Percentiles rank a stretch among this genome's conserved stretches.
phyloP scores from a whole-genome alignment of 2,329 filamentous ascomycete species.

The Beauveria varroae region DNA sequence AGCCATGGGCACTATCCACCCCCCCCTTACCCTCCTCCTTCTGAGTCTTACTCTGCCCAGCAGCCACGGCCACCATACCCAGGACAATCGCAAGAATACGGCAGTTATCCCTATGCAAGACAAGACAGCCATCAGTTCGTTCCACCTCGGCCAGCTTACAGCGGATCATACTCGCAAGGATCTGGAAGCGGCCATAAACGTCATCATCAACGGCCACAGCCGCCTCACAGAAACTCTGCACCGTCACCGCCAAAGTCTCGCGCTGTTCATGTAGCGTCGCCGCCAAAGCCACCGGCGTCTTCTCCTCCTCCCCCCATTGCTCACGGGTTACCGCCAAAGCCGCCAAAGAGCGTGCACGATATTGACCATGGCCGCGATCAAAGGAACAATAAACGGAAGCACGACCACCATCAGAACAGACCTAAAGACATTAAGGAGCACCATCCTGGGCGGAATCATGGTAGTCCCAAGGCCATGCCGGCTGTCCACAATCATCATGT shows the following conservation, averaged over 20 bases:
- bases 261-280: not conserved
- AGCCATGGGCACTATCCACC: slow-evolving; percentile 13
- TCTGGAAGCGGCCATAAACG: not conserved
- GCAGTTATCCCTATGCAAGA: not conserved
- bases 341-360: slow-evolving; percentile 11
- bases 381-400: slow-evolving; percentile 8
- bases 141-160: slow-evolving; percentile 7
- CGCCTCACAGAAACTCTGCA: not conserved
- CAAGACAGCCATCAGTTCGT: slow-evolving; percentile 1
- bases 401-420: slow-evolving; percentile 4
- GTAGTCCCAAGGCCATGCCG: not conserved
- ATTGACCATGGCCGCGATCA: slow-evolving; percentile 1
- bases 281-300: not conserved
- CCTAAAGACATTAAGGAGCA: slow-evolving; percentile 7
- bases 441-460: slow-evolving; percentile 5
- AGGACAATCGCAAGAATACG: not conserved
- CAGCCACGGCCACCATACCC: slow-evolving; percentile 1
- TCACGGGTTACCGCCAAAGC: slow-evolving; percentile 8
- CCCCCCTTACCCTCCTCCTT: slow-evolving; percentile 15
- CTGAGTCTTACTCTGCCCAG: slow-evolving; percentile 10
- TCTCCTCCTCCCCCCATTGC: not conserved
- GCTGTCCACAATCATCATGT: not conserved
- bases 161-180: slow-evolving; percentile 5
- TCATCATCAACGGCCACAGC: not conserved
- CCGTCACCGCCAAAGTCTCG: slow-evolving; percentile 2